Evolutionary conservation across 2,329 filamentous ascomycete species (phyloP), one percentile per base, ranked within the genome.

Genomic region (Aureobasidium lini): DNA sequence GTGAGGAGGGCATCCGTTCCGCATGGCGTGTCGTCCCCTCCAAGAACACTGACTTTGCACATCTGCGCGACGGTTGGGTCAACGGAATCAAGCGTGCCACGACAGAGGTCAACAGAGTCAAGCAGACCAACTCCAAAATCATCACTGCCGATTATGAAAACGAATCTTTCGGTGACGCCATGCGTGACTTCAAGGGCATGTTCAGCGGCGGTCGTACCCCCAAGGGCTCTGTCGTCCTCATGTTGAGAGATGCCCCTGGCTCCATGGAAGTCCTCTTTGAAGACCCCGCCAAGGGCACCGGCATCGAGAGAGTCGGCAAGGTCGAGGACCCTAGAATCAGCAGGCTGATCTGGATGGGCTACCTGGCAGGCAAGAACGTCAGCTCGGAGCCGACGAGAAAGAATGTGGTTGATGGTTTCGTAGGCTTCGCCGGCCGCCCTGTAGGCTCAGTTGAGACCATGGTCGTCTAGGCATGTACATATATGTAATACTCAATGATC

Each of bases 11-110:
- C 0, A 83, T 93, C n/a, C 80, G 90, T 58, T 93, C 86, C 29
- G 83, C 86, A 0, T 85, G 95, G 75, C 83, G 93, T 47, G 87
- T 99, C 63, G 85, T 93, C 2, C 94, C 94, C 0, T 91, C 90
- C n/a, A 82, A 90, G 39, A 91, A 95, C 73, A 99, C 94, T 16
- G 92, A 97, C 73, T 97, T 96, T 73, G 84, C 87, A 64, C 94
- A 99, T 72, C 74, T 99, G 63, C 84, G 93, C 42, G 94, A 99
- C 70, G 94, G 89, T 1, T 95, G 92, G 77, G 89, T 96, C 61
- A 84, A 91, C 6, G 88, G 89, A 23, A 87, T 99, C 64, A 88
- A 89, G 57, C 86, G 83, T 8, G 84, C 88, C 36, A 86, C 87
- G 2, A 80, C 79, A 23, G 77, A 59, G 16, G 32, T 59, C 57